Evolutionary conservation across 139 green algal species (phyloP).

Genomic region (Coelastrella sp.): DNA sequence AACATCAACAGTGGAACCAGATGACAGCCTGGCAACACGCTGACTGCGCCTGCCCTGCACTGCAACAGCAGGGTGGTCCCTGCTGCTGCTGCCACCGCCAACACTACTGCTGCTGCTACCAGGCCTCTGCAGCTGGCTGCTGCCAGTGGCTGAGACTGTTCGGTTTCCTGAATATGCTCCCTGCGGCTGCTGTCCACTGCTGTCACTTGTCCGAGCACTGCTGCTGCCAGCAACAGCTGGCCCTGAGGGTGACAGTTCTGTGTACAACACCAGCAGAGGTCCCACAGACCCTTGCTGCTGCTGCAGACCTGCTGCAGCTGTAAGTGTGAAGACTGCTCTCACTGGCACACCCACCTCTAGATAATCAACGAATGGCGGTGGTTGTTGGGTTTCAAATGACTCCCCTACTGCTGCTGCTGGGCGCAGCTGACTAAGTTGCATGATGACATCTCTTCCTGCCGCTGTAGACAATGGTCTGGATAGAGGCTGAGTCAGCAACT

Average conservation of each 20-base stretch:
- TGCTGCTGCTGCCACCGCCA: not conserved
- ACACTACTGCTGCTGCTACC: not conserved
- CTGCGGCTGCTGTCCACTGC: not conserved
- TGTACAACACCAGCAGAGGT: constrained; percentile 28
- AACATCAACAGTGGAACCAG: not conserved
- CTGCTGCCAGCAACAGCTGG: not conserved
- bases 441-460: constrained; percentile 5
- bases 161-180: not conserved
- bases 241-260: constrained; percentile 12
- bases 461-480: constrained; percentile 27
- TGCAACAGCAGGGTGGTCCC: not conserved
- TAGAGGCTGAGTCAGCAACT: constrained; percentile 43
- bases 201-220: not conserved
- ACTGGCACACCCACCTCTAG: not conserved
- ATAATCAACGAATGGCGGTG: not conserved
- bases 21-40: not conserved
- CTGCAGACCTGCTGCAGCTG: constrained; percentile 10
- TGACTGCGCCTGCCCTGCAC: constrained; percentile 29
- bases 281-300: not conserved
- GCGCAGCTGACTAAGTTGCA: constrained; percentile 23
- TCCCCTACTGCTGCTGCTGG: constrained; percentile 21
- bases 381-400: not conserved
- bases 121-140: not conserved
- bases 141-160: constrained; percentile 17
- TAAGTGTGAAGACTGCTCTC: constrained; percentile 6